A percentile compares a stretch with the other conserved stretches of the same genome.
Evolutionary conservation across 768 basidiomycete genomes (phyloP).

Genomic region (Inosperma sp.): DNA sequence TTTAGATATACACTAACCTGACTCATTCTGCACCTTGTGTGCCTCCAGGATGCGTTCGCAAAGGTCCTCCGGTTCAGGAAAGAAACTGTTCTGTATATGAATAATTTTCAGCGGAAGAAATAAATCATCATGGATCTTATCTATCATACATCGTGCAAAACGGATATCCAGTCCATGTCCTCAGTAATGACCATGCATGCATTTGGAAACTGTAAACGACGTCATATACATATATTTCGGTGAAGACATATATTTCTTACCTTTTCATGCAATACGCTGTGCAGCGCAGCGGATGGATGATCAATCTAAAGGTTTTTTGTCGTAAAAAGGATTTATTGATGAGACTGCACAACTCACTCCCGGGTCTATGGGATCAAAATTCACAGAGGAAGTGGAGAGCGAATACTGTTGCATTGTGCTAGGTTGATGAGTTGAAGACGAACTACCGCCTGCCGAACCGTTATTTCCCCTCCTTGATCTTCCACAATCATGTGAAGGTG

Average conservation of each 20-base stretch:
- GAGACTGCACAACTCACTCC: background rate
- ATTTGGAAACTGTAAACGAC: background rate
- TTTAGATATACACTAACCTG: background rate
- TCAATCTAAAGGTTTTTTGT: background rate
- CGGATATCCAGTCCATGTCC: slow-evolving; percentile 3
- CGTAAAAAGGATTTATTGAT: background rate
- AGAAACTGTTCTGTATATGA: background rate
- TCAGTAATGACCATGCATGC: background rate
- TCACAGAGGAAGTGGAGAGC: background rate
- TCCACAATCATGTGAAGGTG: background rate
- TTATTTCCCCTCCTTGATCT: background rate
- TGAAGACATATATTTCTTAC: background rate
- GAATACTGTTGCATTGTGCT: background rate
- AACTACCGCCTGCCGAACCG: background rate
- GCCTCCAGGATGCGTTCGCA: background rate
- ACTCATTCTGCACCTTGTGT: background rate
- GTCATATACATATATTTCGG: too few relatives aligned
- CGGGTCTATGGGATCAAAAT: background rate
- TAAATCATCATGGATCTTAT: background rate
- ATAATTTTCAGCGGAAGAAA: background rate
- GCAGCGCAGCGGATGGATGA: background rate
- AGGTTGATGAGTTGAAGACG: background rate
- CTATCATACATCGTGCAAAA: background rate
- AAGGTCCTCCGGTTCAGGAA: background rate
- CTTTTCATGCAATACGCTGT: background rate